A percentile compares a stretch with the other conserved stretches of the same genome.
These are phyloP conservation scores for Termitomyces bulborhizus DNA, from an alignment of 768 basidiomycete species.

Conservation along the genomic window DNA sequence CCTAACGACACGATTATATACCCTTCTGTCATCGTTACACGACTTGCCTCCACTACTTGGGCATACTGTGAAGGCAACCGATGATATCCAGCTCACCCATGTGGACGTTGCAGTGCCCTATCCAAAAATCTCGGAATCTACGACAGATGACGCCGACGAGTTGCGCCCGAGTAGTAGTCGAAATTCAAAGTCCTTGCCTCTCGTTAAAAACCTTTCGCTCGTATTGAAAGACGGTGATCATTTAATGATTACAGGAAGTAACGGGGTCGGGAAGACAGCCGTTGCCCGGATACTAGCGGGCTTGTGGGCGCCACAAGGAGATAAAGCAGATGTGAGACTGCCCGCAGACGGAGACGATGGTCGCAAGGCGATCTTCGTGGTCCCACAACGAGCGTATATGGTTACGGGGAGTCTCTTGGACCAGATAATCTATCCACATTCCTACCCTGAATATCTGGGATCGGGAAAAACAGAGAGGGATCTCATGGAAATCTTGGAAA, in stretches of 20 bases:
- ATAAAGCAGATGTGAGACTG: slow-evolving; percentile 24
- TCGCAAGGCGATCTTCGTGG: slow-evolving; percentile 63
- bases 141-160: background rate
- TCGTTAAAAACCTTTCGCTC: slow-evolving; percentile 69
- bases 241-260: slow-evolving; percentile 89
- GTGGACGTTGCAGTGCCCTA: slow-evolving; percentile 68
- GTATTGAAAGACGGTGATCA: slow-evolving; percentile 70
- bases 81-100: slow-evolving; percentile 55
- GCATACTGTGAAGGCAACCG: slow-evolving; percentile 25
- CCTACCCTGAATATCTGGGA: slow-evolving; percentile 64
- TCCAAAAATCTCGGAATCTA: slow-evolving; percentile 4
- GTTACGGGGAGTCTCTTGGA: slow-evolving; percentile 82
- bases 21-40: slow-evolving; percentile 81
- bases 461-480: slow-evolving; percentile 60
- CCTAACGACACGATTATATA: slow-evolving; percentile 85
- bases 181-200: slow-evolving; percentile 35
- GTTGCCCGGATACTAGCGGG: slow-evolving; percentile 86
- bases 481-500: slow-evolving; percentile 69
- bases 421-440: slow-evolving; percentile 92
- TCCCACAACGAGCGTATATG: slow-evolving; percentile 94
- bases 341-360: slow-evolving; percentile 28
- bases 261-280: slow-evolving; percentile 89
- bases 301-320: slow-evolving; percentile 67
- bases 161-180: slow-evolving; percentile 2
- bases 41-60: slow-evolving; percentile 51